Base-by-base conservation (phyloP, 2,329 filamentous ascomycete genomes). In the Xylaria digitata region DNA sequence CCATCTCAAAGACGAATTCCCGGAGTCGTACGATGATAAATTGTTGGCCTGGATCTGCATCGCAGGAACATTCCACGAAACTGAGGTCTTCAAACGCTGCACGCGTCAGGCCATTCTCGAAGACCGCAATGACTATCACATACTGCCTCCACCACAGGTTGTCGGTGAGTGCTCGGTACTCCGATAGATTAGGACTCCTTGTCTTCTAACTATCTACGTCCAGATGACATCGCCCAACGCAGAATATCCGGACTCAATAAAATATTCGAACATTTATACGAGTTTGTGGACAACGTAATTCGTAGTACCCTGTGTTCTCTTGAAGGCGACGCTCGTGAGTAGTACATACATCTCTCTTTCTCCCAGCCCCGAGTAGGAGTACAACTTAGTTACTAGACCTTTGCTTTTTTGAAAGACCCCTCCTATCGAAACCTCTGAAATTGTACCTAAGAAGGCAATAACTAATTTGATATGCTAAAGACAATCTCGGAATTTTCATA, bases 1-100 rank as follows among this genome's bases (percentile, higher is more conserved):
- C 19, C 6, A 13, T 54, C 48, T 64, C 1, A 4, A 43, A n/a
- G 1, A 17, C 2, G 5, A 4, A 2, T 13, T 54, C 30, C 55
- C 48, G 1, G 3, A 1, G 4, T 32, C 17, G 11, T 54, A 40
- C 32, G 13, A 19, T 5, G 1, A 3, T 5, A 42, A 54, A 7
- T 11, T 53, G 19, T n/a, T 63, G 30, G 5, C 26, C 3, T 64
- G 62, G 62, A 60, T 60, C 13, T 54, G 48, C n/a, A n/a, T 64
- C 34, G 48, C 55, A 1, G 49, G 55, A 1, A 42, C 55, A 17
- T 64, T 64, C 17, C 42, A 11, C 9, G 17, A 48, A 2, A 6
- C 21, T 1, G 2, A 4, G 19, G 23, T 59, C 21, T 64, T 64
- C 42, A 7, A 23, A 6, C 9, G n/a, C 26, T 64, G 62, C 49